Conservation (phyloP, 352 stramenopile species). For the Saprolegnia parasitica region DNA sequence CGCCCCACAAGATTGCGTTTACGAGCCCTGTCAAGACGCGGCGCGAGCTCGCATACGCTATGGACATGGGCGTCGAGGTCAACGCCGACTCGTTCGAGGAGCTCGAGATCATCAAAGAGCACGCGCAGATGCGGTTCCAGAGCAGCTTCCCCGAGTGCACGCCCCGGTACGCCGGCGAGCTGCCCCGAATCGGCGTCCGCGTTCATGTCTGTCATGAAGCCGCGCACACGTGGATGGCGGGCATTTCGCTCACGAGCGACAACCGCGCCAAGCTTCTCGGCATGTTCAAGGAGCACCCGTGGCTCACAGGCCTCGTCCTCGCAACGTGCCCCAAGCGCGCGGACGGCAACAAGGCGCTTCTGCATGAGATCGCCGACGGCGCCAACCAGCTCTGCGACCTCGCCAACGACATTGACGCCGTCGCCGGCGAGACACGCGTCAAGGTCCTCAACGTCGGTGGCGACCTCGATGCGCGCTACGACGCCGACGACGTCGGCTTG, state of each 20-base stretch:
- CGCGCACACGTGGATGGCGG: background rate
- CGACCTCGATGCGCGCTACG: constrained; percentile 42
- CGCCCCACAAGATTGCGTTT: constrained; percentile 31
- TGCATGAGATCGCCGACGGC: constrained; percentile 40
- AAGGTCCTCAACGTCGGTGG: constrained; percentile 46
- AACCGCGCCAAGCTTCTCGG: constrained; percentile 30
- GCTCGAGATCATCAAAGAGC: constrained; percentile 18
- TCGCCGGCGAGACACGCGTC: constrained; percentile 32
- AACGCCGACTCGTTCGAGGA: constrained; percentile 30
- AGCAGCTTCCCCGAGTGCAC: constrained; percentile 25
- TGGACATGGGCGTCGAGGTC: constrained; percentile 26
- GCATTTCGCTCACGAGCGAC: constrained; percentile 8
- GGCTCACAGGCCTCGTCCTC: constrained; percentile 35
- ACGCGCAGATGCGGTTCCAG: constrained; percentile 22
- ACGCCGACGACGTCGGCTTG: constrained; percentile 30
- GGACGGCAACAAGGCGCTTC: constrained; percentile 3
- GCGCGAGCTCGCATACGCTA: constrained; percentile 16
- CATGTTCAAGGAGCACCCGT: constrained; percentile 35
- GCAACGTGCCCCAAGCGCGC: constrained; percentile 27
- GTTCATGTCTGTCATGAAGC: constrained; percentile 13
- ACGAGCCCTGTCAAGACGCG: constrained; percentile 20
- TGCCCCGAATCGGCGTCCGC: constrained; percentile 20
- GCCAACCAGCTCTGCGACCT: constrained; percentile 34
- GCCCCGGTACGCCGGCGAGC: constrained; percentile 20
- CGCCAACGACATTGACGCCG: constrained; percentile 41